Evolutionary conservation across 2,329 filamentous ascomycete species (phyloP), one percentile per base, ranked within the genome.

Genomic region (Penicillium sp.): DNA sequence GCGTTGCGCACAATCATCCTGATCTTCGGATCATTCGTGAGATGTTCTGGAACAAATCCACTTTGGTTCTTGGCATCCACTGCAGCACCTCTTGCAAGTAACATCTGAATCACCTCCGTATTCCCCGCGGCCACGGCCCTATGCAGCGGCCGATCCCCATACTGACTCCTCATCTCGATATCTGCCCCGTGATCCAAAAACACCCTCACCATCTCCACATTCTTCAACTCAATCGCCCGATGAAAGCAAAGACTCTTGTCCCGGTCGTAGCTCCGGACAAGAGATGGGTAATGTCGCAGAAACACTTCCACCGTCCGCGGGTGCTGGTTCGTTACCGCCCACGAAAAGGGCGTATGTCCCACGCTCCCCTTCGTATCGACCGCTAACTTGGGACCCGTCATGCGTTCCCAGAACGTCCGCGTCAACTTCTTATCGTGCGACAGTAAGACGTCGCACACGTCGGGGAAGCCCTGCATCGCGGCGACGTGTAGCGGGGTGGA

Each of bases 1-100:
- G 43, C 27, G n/a, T 44, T 44, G 24, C 39, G 48, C 44, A 50
- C 43, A 33, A 43, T 28, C 44, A 45, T 47, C 18, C 39, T 46
- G 34, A 39, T 46, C 39, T 47, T 47, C 8, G 48, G 44, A 29
- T 50, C 34, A n/a, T 12, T 2, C 13, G 39, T 43, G 26, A 36
- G 11, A n/a, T 3, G 5, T 13, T 43, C 44, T 6, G 43, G 34
- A 25, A 24, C 36, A 6, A 1, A 9, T 9, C 48, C 43, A 18
- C 12, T 3, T 6, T 43, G 36, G 11, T 46, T 39, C 13, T 40
- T 50, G 3, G n/a, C 18, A 29, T 43, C 42, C 13, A 36, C 6
- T 6, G 25, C 5, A 27, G 46, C 35, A 28, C 40, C 46, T 34
- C 12, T 9, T 4, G 24, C 32, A 33, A 48, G 46, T 2, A 48